phyloP scores from a whole-genome alignment of 2,329 filamentous ascomycete species.

The Lecanosticta acicola region DNA sequence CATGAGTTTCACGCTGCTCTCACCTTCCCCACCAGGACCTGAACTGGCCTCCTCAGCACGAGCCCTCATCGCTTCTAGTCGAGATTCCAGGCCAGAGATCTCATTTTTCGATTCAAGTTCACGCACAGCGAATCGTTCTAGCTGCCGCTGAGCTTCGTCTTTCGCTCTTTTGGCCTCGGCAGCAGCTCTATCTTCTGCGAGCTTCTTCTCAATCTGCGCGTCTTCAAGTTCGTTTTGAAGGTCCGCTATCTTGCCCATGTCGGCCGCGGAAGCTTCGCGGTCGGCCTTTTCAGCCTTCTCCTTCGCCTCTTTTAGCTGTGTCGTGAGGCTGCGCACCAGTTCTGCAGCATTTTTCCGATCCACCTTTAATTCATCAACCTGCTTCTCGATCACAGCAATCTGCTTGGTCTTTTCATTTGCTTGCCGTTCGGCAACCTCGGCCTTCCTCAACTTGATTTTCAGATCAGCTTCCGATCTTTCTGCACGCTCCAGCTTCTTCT shows the following conservation, averaged over 20 bases:
- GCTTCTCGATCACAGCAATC: constrained; percentile 51
- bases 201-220: constrained; percentile 67
- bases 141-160: constrained; percentile 66
- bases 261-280: constrained; percentile 60
- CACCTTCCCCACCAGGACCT: constrained; percentile 60
- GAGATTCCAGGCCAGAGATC: constrained; percentile 70
- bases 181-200: constrained; percentile 64
- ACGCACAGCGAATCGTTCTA: constrained; percentile 60
- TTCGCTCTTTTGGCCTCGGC: constrained; percentile 65
- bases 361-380: constrained; percentile 29
- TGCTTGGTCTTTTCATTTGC: constrained; percentile 55
- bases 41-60: constrained; percentile 70
- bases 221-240: constrained; percentile 61
- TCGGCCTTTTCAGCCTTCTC: constrained; percentile 63
- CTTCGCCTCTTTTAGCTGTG: constrained; percentile 62
- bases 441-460: constrained; percentile 55
- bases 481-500: constrained; percentile 58
- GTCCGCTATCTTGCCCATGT: constrained; percentile 52
- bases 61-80: constrained; percentile 79
- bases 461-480: constrained; percentile 60
- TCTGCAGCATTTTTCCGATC: constrained; percentile 45
- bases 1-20: constrained; percentile 59
- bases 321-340: constrained; percentile 61
- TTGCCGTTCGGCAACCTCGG: constrained; percentile 54
- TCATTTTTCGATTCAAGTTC: constrained; percentile 81